Conservation (phyloP, 441 rosid species). For the Populus hybrid region DNA sequence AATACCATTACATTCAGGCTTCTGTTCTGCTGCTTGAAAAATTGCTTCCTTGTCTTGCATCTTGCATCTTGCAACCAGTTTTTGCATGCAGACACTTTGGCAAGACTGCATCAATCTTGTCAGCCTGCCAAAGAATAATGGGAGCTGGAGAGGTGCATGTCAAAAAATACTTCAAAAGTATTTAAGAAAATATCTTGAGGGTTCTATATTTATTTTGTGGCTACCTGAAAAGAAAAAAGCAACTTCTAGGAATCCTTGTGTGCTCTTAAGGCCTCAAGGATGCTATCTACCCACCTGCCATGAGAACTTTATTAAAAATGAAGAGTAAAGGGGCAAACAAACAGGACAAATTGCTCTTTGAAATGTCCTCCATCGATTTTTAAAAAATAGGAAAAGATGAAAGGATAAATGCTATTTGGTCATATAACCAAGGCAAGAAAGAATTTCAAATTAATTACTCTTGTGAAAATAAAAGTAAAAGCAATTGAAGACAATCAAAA, state of each 20-base stretch:
- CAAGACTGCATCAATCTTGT: constrained; percentile 11
- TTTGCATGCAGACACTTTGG: neutral
- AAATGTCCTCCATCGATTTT: neutral
- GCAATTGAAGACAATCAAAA: neutral
- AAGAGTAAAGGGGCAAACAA: neutral
- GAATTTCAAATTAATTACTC: neutral
- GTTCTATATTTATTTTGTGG: neutral
- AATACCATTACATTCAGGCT: constrained; percentile 6
- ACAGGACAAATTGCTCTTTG: neutral
- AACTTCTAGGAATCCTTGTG: constrained; percentile 33
- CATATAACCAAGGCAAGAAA: neutral
- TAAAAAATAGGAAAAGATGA: neutral
- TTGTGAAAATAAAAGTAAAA: neutral
- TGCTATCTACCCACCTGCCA: constrained; percentile 83
- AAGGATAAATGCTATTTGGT: neutral
- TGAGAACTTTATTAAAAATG: constrained; percentile 1
- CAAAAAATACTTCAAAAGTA: neutral
- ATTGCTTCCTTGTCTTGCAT: neutral
- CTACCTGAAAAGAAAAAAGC: constrained; percentile 20
- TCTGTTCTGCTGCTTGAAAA: constrained; percentile 16
- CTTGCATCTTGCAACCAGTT: neutral
- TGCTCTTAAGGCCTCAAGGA: constrained; percentile 65
- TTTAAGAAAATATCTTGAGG: neutral
- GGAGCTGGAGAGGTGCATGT: constrained; percentile 15
- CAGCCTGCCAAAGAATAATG: neutral